Evolutionary conservation across 164 flowering plant species (phyloP), one percentile per base, ranked within the genome.

Genomic region (Magnolia changhungtana): DNA sequence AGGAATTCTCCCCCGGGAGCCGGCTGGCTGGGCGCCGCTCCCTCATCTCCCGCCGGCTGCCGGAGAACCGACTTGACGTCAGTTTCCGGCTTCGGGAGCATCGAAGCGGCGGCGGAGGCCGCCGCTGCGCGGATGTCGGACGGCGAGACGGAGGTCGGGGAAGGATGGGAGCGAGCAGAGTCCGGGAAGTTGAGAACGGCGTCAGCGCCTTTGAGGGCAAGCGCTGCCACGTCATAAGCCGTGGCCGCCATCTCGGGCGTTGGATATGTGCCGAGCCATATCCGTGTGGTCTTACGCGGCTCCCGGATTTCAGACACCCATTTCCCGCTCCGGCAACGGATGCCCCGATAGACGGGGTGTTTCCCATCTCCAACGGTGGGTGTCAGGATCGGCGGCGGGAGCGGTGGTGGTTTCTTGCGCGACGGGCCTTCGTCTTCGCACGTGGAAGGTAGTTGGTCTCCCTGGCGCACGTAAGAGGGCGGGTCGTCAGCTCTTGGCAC

Each of bases 221-320:
- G 79, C 0, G 94, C 90, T 0, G 98, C 98, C 71, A 87, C 97
- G 72, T 94, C 98, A 63, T 92, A 89, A 18, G 98, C 98, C 0
- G 90, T 87, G 0, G 97, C 98, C 0, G 98, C 98, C 98, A 92
- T 94, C 64, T 94, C 97, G 0, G 96, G 85, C 0, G 89, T 89
- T 1, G 91, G 87, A 72, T 83, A 92, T 1, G 98, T 92, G 0
- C 98, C 98, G 3, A 94, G 93, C 98, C 98, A 94, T 55, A 94
- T 92, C 1, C 98, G 87, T 1, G 84, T 88, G 0, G 87, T 82
- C 74, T 91, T 92, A 23, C 89, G 83, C 1, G 98, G 98, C 85
- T 92, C 94, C 3, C 98, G 89, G 8, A 94, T 91, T 71, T 94
- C 98, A 4, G 96, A 89, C 71, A 92, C 96, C 98, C 98, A 94